Conservation (phyloP, 768 basidiomycete species). For the Pleurotus ostreatus region DNA sequence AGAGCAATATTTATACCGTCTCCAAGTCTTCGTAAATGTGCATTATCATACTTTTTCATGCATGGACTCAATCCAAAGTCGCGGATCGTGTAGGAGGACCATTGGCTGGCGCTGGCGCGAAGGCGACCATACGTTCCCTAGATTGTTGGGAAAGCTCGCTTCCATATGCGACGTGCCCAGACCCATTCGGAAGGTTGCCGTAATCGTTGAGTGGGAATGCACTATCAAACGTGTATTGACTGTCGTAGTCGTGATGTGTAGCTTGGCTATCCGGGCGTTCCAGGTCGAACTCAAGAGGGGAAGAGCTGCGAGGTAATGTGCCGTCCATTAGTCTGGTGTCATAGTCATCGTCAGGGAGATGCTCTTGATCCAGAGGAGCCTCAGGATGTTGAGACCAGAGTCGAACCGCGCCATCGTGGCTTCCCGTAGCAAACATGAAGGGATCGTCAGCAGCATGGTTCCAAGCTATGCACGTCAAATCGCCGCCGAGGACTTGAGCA, state of each 20-base stretch:
- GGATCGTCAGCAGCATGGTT: constrained; percentile 61
- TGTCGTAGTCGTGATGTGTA: constrained; percentile 3
- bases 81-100: constrained; percentile 1
- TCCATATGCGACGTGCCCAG: not conserved
- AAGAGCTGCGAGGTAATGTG: not conserved
- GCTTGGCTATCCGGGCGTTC: constrained; percentile 6
- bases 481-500: constrained; percentile 58
- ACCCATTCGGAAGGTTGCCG: not conserved
- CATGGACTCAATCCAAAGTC: not conserved
- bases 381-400: constrained; percentile 56
- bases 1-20: not conserved
- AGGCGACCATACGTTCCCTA: constrained; percentile 6
- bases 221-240: constrained; percentile 8
- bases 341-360: not conserved
- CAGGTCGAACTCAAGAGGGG: constrained; percentile 4
- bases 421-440: constrained; percentile 75
- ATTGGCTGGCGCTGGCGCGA: not conserved
- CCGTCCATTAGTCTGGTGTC: not conserved
- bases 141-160: not conserved
- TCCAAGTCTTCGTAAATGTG: not conserved
- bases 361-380: not conserved
- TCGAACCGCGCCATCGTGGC: constrained; percentile 70
- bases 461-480: constrained; percentile 80
- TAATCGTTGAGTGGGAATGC: not conserved
- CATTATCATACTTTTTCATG: not conserved